A percentile compares a stretch with the other conserved stretches of the same genome.
phyloP scores from a whole-genome alignment of 345 rosid genomes.

The Aquilaria yunnanensis region DNA sequence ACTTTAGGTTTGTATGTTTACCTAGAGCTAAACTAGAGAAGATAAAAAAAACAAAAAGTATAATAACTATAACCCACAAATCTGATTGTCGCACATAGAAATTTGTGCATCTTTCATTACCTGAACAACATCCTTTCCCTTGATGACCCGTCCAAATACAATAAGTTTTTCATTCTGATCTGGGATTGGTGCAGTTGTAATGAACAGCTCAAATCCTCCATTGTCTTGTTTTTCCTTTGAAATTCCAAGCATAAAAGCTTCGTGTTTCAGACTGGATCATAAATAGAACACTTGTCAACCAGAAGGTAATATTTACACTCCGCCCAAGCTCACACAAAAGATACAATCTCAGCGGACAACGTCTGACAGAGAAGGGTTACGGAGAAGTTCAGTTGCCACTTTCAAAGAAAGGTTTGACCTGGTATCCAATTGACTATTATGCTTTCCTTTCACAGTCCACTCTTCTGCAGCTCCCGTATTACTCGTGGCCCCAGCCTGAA shows the following conservation, averaged over 20 bases:
- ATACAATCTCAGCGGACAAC: background rate
- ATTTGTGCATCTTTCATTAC: conserved; percentile 15
- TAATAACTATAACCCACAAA: background rate
- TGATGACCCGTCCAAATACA: conserved; percentile 52
- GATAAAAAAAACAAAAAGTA: background rate
- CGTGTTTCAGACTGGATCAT: conserved; percentile 49
- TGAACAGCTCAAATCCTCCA: conserved; percentile 53
- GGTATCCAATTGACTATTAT: conserved; percentile 28
- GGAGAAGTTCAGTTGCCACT: no score
- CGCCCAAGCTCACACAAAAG: no score
- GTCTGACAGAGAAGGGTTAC: no score
- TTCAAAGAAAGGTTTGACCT: conserved; percentile 18
- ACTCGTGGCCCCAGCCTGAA: conserved; percentile 47
- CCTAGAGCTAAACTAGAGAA: no score
- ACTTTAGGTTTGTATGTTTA: no score
- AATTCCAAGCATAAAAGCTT: conserved; percentile 72
- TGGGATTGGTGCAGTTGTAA: conserved; percentile 54
- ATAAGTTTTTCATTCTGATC: conserved; percentile 55
- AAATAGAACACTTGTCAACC: background rate
- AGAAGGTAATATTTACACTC: no score
- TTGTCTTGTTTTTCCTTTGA: conserved; percentile 39
- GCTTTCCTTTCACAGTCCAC: conserved; percentile 52
- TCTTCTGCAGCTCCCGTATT: conserved; percentile 39
- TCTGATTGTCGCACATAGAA: background rate
- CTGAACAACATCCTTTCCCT: conserved; percentile 61